A percentile compares a stretch with the other conserved stretches of the same genome.
Conservation (phyloP, 129 eudicot species). For the Escallonia rubra region DNA sequence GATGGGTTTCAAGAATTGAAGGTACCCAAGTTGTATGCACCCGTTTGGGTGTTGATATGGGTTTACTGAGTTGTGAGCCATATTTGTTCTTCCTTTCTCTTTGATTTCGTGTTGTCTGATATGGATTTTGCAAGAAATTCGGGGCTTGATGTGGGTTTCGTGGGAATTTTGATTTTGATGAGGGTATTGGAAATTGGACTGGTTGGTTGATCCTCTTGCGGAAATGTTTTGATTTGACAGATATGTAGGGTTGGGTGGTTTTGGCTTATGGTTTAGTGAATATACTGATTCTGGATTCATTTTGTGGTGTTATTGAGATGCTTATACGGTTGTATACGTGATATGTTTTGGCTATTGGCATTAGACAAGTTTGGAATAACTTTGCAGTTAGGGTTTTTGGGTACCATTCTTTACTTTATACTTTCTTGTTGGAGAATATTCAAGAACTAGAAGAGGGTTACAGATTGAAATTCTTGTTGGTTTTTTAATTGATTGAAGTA, state of each 20-base stretch:
- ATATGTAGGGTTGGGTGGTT: conserved; percentile 13
- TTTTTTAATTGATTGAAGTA: neutral
- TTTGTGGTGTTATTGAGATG: neutral
- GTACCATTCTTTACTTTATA: neutral
- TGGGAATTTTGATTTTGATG: conserved; percentile 17
- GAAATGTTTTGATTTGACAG: conserved; percentile 3
- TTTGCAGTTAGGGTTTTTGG: neutral
- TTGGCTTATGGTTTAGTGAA: neutral
- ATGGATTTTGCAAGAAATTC: conserved; percentile 26
- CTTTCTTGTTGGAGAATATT: conserved; percentile 18
- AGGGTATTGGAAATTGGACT: conserved; percentile 31
- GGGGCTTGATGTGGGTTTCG: conserved; percentile 23
- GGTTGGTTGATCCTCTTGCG: conserved; percentile 26
- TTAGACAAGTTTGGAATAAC: conserved; percentile 2
- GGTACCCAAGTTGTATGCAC: conserved; percentile 3
- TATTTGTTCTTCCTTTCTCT: neutral
- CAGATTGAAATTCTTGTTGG: neutral
- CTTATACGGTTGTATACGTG: conserved; percentile 18
- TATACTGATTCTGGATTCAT: neutral
- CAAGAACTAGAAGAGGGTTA: neutral
- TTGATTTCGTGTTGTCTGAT: conserved; percentile 17
- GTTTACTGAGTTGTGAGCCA: neutral
- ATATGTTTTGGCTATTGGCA: neutral
- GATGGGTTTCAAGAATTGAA: conserved; percentile 9
- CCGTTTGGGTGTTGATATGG: neutral